Base-by-base conservation (phyloP, 2,329 filamentous ascomycete species). In the Verticillium isaacii region DNA sequence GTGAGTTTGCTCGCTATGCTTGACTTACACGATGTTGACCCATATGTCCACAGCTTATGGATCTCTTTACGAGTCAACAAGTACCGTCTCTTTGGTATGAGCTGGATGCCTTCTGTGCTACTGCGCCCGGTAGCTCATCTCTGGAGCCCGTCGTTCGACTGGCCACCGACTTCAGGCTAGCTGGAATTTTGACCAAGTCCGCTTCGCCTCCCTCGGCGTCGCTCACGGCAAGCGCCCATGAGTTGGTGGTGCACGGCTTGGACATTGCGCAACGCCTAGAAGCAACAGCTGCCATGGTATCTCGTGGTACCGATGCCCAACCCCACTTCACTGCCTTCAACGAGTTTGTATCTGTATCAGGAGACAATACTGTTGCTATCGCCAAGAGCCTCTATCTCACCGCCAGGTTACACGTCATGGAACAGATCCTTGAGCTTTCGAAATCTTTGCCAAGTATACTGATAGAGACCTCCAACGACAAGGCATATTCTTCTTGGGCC, bases 291-390 rank as follows among this genome's bases (percentile, higher is more conserved):
- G 29, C 29, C 15, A 23, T 4, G 12, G 14, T 32, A 3, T 9
- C 14, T 5, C 5, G 5, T 12, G 8, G 9, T 14, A 3, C 9
- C 12, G 29, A 32, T 36, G 14, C 25, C 17, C 25, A 29, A 4
- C 17, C 54, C 0, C 17, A 25, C 6, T 32, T 32, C 12, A 15
- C 23, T 8, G n/a, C 23, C 2, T 56, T 56, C 25, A 32, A 32
- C 54, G 15, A 6, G 12, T 7, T 32, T 25, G 32, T 56, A 6
- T 57, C 59, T 60, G 56, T 64, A 32, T 61, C 64, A 23, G 67
- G 58, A 12, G 55, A 68, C 60, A 61, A 65, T 58, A 65, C 59
- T 63, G 66, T 66, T 57, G 62, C 68, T 15, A 34, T 60, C 6
- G 37, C 57, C 8, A 32, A n/a, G 4, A 17, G 54, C 14, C 25